Evolutionary conservation across 495 filamentous ascomycete species (phyloP), one percentile per base, ranked within the genome.

Genomic region (Xylaria flabelliformis): DNA sequence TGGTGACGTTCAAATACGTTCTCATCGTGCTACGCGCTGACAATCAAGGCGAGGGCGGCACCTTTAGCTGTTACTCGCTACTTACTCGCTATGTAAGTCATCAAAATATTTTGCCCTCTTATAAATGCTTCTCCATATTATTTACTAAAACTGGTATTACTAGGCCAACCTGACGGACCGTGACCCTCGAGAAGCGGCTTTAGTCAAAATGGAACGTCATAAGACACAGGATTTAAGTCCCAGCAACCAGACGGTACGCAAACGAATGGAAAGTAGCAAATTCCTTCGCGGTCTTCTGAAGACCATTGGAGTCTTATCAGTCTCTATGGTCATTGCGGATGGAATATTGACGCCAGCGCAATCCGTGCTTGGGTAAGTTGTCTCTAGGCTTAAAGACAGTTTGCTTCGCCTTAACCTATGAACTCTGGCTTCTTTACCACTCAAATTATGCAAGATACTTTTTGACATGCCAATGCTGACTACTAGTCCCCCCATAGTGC

Each of bases 21-120:
- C 78, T 91, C 44, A 88, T 93, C 74, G 87, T 93, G 36, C 83
- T 94, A 26, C 82, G 81, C 32, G 91, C 91, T 29, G 92, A 94
- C 80, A 91, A 93, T 76, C 90, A 93, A 69, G 92, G 92, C 44
- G 91, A 94, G 78, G 92, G 92, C 8, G 92, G 92, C 61, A 94
- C 91, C 1, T 94, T 94, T 75, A 89, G 87, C 56, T 85, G 88
- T 26, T 94, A 93, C 77, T 89, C 89, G 19, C 79, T 94, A n/a
- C 83, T 94, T 1, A 89, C 90, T 1, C 83, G 91, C 76, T 93
- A 89, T 81, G 91, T 90, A 82, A 78, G 85, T 82, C 8, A 24
- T 53, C 2, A 9, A 1, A 50, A 19, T 3, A 46, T 4, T 59
- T 3, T 39, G 8, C 2, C 26, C 51, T 26, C 26, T 10, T 2